A percentile compares a stretch with the other conserved stretches of the same genome.
Conservation (phyloP, 805 yeast species). For the Wickerhamiella shivajii region DNA sequence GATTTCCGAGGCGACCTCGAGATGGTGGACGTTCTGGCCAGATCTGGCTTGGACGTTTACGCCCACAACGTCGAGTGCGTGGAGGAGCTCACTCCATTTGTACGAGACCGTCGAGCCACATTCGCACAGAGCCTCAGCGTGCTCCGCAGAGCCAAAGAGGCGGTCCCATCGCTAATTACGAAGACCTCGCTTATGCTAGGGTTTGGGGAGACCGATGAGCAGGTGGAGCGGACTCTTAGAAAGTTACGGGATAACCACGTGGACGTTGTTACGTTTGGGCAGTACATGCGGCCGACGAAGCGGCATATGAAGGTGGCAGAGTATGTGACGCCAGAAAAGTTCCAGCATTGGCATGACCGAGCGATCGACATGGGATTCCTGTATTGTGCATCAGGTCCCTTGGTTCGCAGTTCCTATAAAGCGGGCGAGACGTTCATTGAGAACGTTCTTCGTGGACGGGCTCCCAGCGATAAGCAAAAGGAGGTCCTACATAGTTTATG, state of each 20-base stretch:
- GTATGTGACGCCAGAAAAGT: conserved; percentile 84
- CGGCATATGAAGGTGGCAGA: conserved; percentile 98
- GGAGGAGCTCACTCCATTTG: conserved; percentile 84
- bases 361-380: conserved; percentile 84
- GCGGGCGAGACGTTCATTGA: conserved; percentile 95
- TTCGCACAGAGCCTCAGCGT: conserved; percentile 77
- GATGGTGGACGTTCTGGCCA: conserved; percentile 66
- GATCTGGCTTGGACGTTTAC: conserved; percentile 82
- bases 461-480: conserved; percentile 10
- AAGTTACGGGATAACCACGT: conserved; percentile 65
- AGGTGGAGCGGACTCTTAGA: conserved; percentile 55
- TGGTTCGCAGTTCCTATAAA: conserved; percentile 90
- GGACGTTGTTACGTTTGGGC: conserved; percentile 97
- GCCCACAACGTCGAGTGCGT: conserved; percentile 97
- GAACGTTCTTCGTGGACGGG: conserved; percentile 43
- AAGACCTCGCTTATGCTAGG: conserved; percentile 96
- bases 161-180: conserved; percentile 63
- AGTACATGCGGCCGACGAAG: conserved; percentile 97
- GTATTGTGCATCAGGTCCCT: conserved; percentile 94
- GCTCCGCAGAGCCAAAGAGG: conserved; percentile 62
- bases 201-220: conserved; percentile 90
- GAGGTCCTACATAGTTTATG: not conserved
- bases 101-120: conserved; percentile 93
- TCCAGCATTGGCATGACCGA: conserved; percentile 78
- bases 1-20: conserved; percentile 86